phyloP scores from a whole-genome alignment of 148 eudicot genomes.

The Silene uniflora region DNA sequence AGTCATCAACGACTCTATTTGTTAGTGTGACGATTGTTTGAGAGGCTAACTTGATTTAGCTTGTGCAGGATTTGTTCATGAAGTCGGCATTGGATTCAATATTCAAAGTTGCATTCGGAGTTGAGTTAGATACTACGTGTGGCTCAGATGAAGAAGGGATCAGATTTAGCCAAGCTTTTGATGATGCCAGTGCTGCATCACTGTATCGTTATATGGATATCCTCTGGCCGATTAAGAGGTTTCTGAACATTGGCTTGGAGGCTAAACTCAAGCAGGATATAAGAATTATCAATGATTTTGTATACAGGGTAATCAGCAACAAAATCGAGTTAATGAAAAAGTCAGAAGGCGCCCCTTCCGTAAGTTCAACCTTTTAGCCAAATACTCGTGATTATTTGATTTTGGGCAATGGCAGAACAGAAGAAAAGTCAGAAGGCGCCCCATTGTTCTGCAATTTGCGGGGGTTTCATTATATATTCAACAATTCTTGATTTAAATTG shows the following conservation, averaged over 20 bases:
- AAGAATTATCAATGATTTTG: constrained; percentile 38
- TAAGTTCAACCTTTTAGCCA: constrained; percentile 20
- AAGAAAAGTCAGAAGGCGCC: too few relatives aligned
- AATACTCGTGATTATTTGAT: too few relatives aligned
- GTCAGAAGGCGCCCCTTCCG: constrained; percentile 24
- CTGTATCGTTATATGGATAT: constrained; percentile 50
- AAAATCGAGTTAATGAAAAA: constrained; percentile 36
- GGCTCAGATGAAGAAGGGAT: constrained; percentile 61
- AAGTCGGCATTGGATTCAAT: constrained; percentile 69
- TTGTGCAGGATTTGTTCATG: constrained; percentile 67
- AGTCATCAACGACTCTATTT: too few relatives aligned
- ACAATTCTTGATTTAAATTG: too few relatives aligned
- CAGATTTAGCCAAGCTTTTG: constrained; percentile 52
- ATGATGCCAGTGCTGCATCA: constrained; percentile 54
- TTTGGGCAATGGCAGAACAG: too few relatives aligned
- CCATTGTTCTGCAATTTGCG: too few relatives aligned
- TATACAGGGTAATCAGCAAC: constrained; percentile 48
- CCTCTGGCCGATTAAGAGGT: constrained; percentile 56
- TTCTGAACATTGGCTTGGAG: constrained; percentile 56
- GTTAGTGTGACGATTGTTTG: too few relatives aligned
- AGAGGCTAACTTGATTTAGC: too few relatives aligned
- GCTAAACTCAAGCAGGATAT: constrained; percentile 42
- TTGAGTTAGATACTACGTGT: constrained; percentile 57
- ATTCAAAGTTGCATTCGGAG: constrained; percentile 68
- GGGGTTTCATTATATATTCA: too few relatives aligned